Percentiles rank a stretch among this genome's conserved stretches.
phyloP scores from a whole-genome alignment of 2,329 filamentous ascomycete species.

The Calycina herbarum region DNA sequence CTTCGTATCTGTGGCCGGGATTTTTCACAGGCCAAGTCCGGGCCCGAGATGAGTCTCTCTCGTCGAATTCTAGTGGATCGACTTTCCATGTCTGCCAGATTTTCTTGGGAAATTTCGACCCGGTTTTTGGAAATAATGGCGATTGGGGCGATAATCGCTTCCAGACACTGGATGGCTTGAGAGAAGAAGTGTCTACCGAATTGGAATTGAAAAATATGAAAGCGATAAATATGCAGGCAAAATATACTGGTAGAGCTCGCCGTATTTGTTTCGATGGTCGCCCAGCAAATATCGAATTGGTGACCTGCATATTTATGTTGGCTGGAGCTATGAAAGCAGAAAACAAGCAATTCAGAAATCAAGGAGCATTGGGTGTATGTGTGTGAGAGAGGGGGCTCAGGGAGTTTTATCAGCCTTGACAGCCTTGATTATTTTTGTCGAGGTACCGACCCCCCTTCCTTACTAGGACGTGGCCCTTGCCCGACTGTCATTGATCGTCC shows the following conservation, averaged over 20 bases:
- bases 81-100: constrained; percentile 80
- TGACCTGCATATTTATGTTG: constrained; percentile 16
- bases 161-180: constrained; percentile 16
- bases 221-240: constrained; percentile 16
- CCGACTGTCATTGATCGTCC: constrained; percentile 4
- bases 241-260: constrained; percentile 16
- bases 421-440: neutral
- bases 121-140: neutral
- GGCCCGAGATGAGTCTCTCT: constrained; percentile 59
- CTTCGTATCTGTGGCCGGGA: constrained; percentile 54
- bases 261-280: constrained; percentile 16
- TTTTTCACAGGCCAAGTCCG: constrained; percentile 68
- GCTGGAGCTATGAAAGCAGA: neutral
- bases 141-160: constrained; percentile 9
- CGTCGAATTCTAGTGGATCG: constrained; percentile 64
- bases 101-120: constrained; percentile 57
- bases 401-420: constrained; percentile 4
- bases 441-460: neutral
- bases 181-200: neutral
- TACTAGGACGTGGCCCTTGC: neutral
- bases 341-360: neutral
- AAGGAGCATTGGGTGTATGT: neutral
- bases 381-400: neutral
- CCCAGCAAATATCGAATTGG: constrained; percentile 10
- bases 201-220: constrained; percentile 15